Evolutionary conservation across 768 basidiomycete genomes (phyloP).

Genomic region (Kwoniella sp.): DNA sequence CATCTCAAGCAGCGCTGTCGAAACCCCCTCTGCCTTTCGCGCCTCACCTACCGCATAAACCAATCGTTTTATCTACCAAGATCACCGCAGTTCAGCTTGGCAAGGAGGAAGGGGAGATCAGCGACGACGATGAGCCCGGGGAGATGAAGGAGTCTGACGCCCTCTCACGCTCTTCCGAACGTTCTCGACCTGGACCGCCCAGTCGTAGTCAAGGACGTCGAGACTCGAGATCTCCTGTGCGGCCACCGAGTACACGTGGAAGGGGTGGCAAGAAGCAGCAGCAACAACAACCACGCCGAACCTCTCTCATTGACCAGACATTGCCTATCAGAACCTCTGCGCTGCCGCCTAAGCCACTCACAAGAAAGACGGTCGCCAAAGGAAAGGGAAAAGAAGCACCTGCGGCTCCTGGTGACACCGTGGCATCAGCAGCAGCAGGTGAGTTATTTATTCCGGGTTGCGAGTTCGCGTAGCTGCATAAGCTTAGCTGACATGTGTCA

Average conservation of each 20-base stretch:
- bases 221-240: background rate
- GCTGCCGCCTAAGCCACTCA: background rate
- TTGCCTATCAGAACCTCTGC: background rate
- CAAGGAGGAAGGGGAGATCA: constrained; percentile 51
- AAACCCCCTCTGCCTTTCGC: background rate
- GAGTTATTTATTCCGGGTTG: background rate
- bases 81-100: constrained; percentile 16
- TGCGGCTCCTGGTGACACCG: background rate
- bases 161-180: background rate
- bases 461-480: background rate
- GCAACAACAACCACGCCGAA: background rate
- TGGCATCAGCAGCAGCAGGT: constrained; percentile 19
- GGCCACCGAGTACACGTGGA: background rate
- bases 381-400: constrained; percentile 9
- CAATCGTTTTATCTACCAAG: background rate
- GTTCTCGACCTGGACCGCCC: background rate
- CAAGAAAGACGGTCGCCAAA: background rate
- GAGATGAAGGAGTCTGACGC: background rate
- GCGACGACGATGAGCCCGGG: constrained; percentile 31
- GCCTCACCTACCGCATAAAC: background rate
- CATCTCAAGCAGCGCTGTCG: background rate
- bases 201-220: background rate
- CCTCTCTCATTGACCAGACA: background rate
- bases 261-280: background rate
- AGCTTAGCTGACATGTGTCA: background rate